phyloP scores from a whole-genome alignment of 2,329 filamentous ascomycete species.

The Aspergillus sp. region DNA sequence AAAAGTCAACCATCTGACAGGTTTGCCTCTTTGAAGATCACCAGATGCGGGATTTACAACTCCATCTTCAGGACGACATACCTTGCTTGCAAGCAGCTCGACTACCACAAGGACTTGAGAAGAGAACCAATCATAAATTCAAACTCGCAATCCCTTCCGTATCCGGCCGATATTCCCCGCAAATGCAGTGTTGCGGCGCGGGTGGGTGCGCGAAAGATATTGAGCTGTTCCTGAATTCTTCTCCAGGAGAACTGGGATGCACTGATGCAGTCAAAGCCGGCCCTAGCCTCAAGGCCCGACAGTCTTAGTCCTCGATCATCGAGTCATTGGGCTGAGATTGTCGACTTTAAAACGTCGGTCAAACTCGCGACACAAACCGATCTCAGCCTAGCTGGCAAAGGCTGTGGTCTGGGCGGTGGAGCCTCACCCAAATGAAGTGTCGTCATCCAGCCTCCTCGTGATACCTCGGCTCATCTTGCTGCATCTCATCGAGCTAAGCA shows the following conservation, averaged over 20 bases:
- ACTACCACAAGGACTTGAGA: neutral
- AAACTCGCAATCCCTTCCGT: conserved; percentile 15
- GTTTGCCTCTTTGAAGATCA: neutral
- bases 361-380: conserved; percentile 11
- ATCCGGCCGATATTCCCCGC: conserved; percentile 3
- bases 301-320: neutral
- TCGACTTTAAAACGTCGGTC: neutral
- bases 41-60: conserved; percentile 3
- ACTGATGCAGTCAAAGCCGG: neutral
- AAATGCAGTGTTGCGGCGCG: neutral
- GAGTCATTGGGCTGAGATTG: neutral
- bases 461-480: conserved; percentile 19
- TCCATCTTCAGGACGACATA: neutral
- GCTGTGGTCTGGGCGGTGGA: conserved; percentile 15
- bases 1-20: neutral
- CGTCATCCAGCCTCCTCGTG: conserved; percentile 11
- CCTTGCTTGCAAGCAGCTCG: neutral
- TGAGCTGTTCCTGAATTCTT: conserved; percentile 11
- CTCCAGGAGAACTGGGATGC: neutral
- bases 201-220: neutral
- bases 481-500: neutral
- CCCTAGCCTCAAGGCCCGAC: neutral
- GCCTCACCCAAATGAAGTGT: conserved; percentile 10
- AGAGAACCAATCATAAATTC: neutral
- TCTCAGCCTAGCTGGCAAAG: conserved; percentile 12